A percentile compares a stretch with the other conserved stretches of the same genome.
phyloP scores from a whole-genome alignment of 805 yeast species.

The Pichia paraexigua region DNA sequence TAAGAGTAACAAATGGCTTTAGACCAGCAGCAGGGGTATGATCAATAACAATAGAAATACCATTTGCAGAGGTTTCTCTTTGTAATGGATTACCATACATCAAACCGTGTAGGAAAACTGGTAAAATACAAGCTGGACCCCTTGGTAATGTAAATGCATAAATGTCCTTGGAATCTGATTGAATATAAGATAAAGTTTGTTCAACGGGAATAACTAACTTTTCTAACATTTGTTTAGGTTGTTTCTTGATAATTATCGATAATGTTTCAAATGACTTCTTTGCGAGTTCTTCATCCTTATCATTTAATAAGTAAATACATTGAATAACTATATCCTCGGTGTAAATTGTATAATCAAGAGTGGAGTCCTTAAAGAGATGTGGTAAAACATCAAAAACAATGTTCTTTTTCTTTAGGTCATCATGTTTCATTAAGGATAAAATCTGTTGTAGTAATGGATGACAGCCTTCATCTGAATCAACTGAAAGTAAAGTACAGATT shows the following conservation, averaged over 20 bases:
- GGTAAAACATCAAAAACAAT: conserved; percentile 62
- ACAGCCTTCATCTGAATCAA: conserved; percentile 68
- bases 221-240: conserved; percentile 71
- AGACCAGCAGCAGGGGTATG: conserved; percentile 78
- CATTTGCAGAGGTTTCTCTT: conserved; percentile 80
- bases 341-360: conserved; percentile 64
- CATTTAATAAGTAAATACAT: conserved; percentile 67
- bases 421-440: conserved; percentile 67
- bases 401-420: conserved; percentile 55
- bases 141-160: conserved; percentile 69
- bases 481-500: conserved; percentile 63
- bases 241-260: conserved; percentile 55
- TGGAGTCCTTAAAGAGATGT: conserved; percentile 57
- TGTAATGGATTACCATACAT: conserved; percentile 86
- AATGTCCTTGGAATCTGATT: conserved; percentile 54
- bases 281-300: conserved; percentile 54
- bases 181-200: conserved; percentile 60
- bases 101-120: conserved; percentile 88
- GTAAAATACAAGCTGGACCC: conserved; percentile 83
- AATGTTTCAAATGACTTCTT: conserved; percentile 58
- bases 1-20: conserved; percentile 82
- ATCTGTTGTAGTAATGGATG: conserved; percentile 82
- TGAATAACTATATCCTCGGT: conserved; percentile 67
- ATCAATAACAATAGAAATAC: conserved; percentile 78
- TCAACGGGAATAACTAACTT: conserved; percentile 72